Base-by-base conservation (phyloP, 208 protist species). In the Leishmania martiniquensis region DNA sequence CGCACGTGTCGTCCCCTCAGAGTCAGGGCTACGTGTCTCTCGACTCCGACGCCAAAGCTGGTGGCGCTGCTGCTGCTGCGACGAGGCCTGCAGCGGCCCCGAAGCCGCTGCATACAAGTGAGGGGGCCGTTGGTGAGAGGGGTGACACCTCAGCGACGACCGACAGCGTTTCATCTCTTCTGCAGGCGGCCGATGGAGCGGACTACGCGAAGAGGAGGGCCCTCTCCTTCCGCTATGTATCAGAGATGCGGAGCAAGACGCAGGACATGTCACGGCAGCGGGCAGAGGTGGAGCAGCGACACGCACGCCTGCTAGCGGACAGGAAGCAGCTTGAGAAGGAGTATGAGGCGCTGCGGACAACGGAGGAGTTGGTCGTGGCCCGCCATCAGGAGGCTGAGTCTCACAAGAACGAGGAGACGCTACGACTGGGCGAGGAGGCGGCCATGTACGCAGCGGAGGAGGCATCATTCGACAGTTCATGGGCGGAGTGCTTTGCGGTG, bases 321-420 rank as follows among this genome's bases (percentile, higher is more conserved):
- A 77, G 83, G 74, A 55, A 77, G 7, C 85, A 88, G 69, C 73
- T 85, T 9, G 78, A 76, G 17, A 80, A 85, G 68, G 81, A 92
- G 75, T 81, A 86, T 57, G 42, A 67, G 9, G 85, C 84, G 20
- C 81, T 88, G 54, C 63, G 80, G 42, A 84, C 86, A 42, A 88
- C 83, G 34, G 83, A 92, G 67, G 57, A 82, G 13, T 81, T 85
- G 51, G 82, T 90, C 17, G 72, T 87, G 55, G 80, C 51, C n/a
- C 68, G 81, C n/a, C 82, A 87, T 34, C 49, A 80, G 37, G 83
- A 84, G 60, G 65, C 77, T 3, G 72, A 75, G 68, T 63, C 79
- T 2, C 74, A 62, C 67, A 57, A 71, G 37, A 63, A 79, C 17
- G 79, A 83, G 52, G 79, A 83, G 68, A 49, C 54, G 55, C 57